phyloP scores from a whole-genome alignment of 2,329 filamentous ascomycete genomes.

The Polychaeton citri region DNA sequence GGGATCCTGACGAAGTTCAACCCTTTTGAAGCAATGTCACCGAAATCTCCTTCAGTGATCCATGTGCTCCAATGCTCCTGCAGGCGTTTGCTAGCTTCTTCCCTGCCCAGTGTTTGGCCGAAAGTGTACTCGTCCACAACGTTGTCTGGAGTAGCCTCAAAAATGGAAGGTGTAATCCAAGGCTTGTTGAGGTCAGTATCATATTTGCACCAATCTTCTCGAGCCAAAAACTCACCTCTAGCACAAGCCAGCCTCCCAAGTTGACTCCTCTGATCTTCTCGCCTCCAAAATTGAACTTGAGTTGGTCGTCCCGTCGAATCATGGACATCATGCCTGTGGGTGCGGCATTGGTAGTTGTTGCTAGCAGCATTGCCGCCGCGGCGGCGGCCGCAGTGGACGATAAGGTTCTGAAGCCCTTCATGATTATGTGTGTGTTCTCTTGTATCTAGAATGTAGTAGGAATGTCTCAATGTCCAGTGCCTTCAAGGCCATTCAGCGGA shows the following conservation, averaged over 20 bases:
- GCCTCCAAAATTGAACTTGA: slow-evolving; percentile 39
- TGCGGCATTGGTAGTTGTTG: slow-evolving; percentile 9
- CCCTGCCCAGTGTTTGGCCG: slow-evolving; percentile 32
- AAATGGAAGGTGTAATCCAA: slow-evolving; percentile 51
- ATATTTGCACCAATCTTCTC: neutral
- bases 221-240: slow-evolving; percentile 42
- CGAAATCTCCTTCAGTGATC: slow-evolving; percentile 41
- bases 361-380: slow-evolving; percentile 12
- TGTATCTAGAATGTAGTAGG: neutral
- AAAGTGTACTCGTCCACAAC: slow-evolving; percentile 36
- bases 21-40: slow-evolving; percentile 40
- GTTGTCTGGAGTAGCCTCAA: slow-evolving; percentile 31
- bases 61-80: slow-evolving; percentile 46
- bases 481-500: neutral
- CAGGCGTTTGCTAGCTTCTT: slow-evolving; percentile 34
- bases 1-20: slow-evolving; percentile 54
- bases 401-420: neutral
- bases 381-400: slow-evolving; percentile 10
- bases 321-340: slow-evolving; percentile 10
- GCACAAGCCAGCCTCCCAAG: slow-evolving; percentile 49
- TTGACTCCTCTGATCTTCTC: slow-evolving; percentile 51
- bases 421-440: neutral
- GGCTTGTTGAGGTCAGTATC: neutral
- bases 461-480: neutral
- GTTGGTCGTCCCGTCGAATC: slow-evolving; percentile 8